Percentiles rank a stretch among this genome's conserved stretches.
These are phyloP conservation scores for Komagataella pastoris DNA, from an alignment of 805 yeast genomes.

Conservation along the genomic window DNA sequence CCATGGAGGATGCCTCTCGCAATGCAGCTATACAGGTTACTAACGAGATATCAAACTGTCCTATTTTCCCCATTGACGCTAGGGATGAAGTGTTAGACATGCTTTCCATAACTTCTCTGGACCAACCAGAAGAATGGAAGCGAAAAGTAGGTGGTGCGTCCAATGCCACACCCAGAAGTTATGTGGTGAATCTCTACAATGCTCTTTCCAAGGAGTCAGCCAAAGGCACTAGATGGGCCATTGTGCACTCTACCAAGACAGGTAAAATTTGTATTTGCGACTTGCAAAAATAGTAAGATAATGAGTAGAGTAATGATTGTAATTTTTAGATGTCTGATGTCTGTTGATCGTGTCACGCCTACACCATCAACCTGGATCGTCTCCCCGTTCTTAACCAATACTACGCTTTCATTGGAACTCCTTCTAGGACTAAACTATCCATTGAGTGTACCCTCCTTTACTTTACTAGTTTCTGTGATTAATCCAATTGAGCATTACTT, in stretches of 20 bases:
- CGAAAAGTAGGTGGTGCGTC: constrained; percentile 75
- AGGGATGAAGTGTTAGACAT: constrained; percentile 79
- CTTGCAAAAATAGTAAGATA: constrained; percentile 32
- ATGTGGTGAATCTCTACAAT: constrained; percentile 59
- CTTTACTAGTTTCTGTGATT: not conserved
- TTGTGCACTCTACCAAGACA: constrained; percentile 67
- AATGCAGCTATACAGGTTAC: constrained; percentile 43
- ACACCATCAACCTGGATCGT: not conserved
- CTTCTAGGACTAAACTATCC: not conserved
- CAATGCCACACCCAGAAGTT: constrained; percentile 71
- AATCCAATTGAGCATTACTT: not conserved
- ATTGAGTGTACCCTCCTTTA: not conserved
- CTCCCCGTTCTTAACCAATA: not conserved
- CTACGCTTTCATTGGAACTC: not conserved
- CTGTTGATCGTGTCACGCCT: not conserved
- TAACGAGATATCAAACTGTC: constrained; percentile 44
- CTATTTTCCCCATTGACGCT: constrained; percentile 68
- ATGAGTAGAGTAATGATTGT: not conserved
- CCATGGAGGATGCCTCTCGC: constrained; percentile 59
- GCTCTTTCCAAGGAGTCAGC: constrained; percentile 61
- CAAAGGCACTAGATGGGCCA: constrained; percentile 62
- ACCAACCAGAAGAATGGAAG: constrained; percentile 70
- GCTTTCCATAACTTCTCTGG: constrained; percentile 64
- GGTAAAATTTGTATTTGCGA: constrained; percentile 59
- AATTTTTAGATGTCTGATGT: constrained; percentile 1